Evolutionary conservation across 148 eudicot species (phyloP), one percentile per base, ranked within the genome.

Genomic region (Rhododendron kiyosumense): DNA sequence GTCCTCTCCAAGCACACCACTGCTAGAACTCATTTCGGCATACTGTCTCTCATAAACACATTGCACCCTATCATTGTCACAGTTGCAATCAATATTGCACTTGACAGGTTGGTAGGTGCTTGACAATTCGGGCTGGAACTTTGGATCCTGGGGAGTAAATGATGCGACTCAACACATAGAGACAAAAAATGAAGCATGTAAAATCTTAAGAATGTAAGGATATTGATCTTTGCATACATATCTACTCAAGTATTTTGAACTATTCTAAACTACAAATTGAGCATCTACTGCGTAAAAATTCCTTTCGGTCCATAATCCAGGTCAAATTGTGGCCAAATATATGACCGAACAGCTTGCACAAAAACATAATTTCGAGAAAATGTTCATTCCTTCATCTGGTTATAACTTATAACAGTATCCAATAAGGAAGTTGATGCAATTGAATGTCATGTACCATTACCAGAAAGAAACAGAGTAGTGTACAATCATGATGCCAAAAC

Each of bases 1-100:
- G 88, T 97, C 99, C 89, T 92, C 93, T 84, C 95, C 98, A 84
- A 97, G 93, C 28, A 97, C 93, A 57, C 99, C 98, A 89, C 98
- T 95, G 89, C 99, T 95, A 63, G 99, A 93, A 89, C 99, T 97
- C 99, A 94, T 92, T 91, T 97, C 99, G 84, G 98, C 99, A 89
- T 97, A 97, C 32, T 93, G 94, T 86, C 99, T 92, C 90, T 93
- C 98, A 78, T 97, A 95, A 41, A 83, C 83, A 89, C 99, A 97
- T 81, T 92, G 94, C 81, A 85, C 87, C 81, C 81, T 88, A 5
- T 91, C 89, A 82, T 51, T 85, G 84, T 97, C 96, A 88, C 99
- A 97, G 28, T 85, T 87, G 88, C 99, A 97, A 83, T 93, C 96
- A 87, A 89, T 86, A 87, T 92, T 94, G 93, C 99, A 97, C 83